These are phyloP conservation scores for Debaryomyces coudertii DNA, from an alignment of 1,139 yeast species.

Conservation along the genomic window DNA sequence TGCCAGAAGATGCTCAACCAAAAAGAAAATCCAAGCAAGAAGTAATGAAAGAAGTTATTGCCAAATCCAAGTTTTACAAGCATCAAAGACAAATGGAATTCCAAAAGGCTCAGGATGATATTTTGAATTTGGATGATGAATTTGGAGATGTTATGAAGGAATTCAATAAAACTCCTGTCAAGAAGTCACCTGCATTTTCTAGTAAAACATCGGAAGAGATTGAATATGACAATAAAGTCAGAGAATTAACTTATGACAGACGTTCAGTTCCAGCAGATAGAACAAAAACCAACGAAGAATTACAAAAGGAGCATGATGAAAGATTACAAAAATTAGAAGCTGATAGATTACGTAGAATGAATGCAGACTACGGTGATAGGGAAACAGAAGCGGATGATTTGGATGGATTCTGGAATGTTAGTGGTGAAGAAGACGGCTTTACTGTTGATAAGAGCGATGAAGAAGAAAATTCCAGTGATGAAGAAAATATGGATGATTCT, in stretches of 20 bases:
- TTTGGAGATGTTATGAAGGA: conserved; percentile 79
- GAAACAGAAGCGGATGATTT: conserved; percentile 71
- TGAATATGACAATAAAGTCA: conserved; percentile 75
- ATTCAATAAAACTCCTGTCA: conserved; percentile 26
- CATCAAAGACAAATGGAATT: conserved; percentile 84
- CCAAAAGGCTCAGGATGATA: conserved; percentile 67
- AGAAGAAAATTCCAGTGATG: conserved; percentile 19
- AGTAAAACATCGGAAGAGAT: conserved; percentile 50
- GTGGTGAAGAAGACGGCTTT: conserved; percentile 46
- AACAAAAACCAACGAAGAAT: conserved; percentile 89
- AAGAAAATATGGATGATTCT: conserved; percentile 17
- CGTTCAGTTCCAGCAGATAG: conserved; percentile 96
- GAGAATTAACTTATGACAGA: conserved; percentile 79
- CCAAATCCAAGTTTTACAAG: conserved; percentile 89
- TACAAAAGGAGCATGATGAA: conserved; percentile 68
- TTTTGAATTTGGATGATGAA: conserved; percentile 76
- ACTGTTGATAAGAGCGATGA: conserved; percentile 22
- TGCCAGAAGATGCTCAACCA: conserved; percentile 36
- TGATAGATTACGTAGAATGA: conserved; percentile 83
- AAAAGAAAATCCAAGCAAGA: conserved; percentile 88
- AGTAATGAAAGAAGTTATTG: conserved; percentile 95
- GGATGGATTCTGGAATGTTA: conserved; percentile 60
- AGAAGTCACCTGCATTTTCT: conserved; percentile 24
- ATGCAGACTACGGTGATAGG: conserved; percentile 57
- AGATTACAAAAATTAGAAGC: conserved; percentile 70